phyloP scores from a whole-genome alignment of 228 moss, liverwort and hornwort species.

The Sphagnum fallax region DNA sequence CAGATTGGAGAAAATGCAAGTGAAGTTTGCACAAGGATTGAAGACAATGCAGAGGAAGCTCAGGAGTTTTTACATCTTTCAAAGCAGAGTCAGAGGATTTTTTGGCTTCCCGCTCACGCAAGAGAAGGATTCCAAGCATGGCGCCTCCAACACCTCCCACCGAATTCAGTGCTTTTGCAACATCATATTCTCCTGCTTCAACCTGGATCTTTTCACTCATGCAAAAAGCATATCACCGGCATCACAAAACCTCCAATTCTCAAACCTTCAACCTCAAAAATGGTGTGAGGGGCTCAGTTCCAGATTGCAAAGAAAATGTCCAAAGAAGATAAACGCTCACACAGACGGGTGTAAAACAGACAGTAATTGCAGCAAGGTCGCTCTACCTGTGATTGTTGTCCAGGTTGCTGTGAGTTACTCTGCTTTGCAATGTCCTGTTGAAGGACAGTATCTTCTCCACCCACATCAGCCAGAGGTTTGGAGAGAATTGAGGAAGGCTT shows the following conservation, averaged over 20 bases:
- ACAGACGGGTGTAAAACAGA: conserved; percentile 1
- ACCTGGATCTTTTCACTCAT: conserved; percentile 22
- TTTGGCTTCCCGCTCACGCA: conserved; percentile 41
- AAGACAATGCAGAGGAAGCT: neutral
- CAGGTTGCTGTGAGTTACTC: conserved; percentile 15
- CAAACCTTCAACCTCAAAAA: neutral
- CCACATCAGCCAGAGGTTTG: conserved; percentile 10
- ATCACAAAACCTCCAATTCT: neutral
- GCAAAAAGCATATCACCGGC: neutral
- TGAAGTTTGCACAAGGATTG: neutral
- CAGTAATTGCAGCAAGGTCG: no score
- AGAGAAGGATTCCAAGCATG: conserved; percentile 22
- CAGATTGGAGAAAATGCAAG: neutral
- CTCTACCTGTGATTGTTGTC: conserved; percentile 1
- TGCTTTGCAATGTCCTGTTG: conserved; percentile 11
- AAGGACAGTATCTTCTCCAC: neutral
- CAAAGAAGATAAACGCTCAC: conserved; percentile 6
- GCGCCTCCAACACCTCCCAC: conserved; percentile 37
- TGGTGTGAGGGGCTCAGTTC: neutral
- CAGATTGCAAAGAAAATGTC: neutral
- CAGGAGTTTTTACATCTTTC: conserved; percentile 19
- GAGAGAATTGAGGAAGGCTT: conserved; percentile 7
- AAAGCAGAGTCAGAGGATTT: conserved; percentile 20
- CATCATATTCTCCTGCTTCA: conserved; percentile 16
- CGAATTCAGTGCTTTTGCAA: conserved; percentile 25